Evolutionary conservation across 306 rosid species (phyloP), one percentile per base, ranked within the genome.

Genomic region (Vigna mungo): DNA sequence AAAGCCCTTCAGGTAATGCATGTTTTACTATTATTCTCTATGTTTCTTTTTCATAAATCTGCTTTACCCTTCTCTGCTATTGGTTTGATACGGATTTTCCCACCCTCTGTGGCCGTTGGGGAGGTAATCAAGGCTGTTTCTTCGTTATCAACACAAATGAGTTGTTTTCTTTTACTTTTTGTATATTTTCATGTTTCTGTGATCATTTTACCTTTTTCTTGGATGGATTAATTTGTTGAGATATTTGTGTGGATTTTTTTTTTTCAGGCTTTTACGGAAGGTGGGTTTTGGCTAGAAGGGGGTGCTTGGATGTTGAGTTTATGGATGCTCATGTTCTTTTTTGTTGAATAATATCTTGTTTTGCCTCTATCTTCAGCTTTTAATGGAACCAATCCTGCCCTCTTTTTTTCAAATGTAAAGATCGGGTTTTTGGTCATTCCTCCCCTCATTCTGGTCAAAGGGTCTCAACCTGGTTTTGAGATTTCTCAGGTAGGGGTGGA

Each of bases 191-290:
- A 7, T 10, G 46, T 27, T 36, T 58, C 9, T 66, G 47, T 17
- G 13, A 41, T 66, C 12, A n/a, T 49, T 32, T 72, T 34, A 23
- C 48, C 34, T 41, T 37, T 17, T 64, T 58, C 14, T 74, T 79
- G 23, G 6, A 41, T 81, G 56, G 66, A 72, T 63, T 84, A 39
- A 68, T 85, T 83, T 81, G 75, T 70, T 81, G 36, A 76, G 65
- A 46, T 71, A 34, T 85, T 11, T 84, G 58, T 71, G 85, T 83
- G 70, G 84, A 82, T 79, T 79, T 89, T 89, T 21, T 20, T 82
- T 72, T 90, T 82, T 70, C 94, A 88, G 94, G 87, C 93, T 81
- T 77, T 83, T 80, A 85, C 90, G 85, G 87, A 88, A 86, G 89
- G 87, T 78, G 89, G 89, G 46, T 44, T 84, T 89, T 89, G 96